These are phyloP conservation scores for Moesziomyces sp. DNA, from an alignment of 1,284 basidiomycete genomes.

Conservation along the genomic window DNA sequence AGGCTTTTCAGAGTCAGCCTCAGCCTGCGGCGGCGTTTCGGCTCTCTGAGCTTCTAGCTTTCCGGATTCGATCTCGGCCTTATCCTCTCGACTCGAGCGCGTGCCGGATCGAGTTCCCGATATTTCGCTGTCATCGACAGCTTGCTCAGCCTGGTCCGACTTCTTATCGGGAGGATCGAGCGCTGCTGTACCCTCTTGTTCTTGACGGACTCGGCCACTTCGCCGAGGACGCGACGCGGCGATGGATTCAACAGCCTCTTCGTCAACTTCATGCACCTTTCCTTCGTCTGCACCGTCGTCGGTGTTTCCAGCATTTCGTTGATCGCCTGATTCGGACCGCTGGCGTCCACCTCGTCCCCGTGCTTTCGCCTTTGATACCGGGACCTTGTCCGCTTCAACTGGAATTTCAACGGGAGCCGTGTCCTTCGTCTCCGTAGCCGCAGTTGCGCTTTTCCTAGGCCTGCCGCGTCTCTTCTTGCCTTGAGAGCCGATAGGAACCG, in stretches of 20 bases:
- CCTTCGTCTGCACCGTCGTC: background rate
- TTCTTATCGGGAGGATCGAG: background rate
- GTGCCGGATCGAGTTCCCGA: no score
- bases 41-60: background rate
- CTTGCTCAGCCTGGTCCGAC: background rate
- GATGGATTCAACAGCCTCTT: background rate
- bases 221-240: no score
- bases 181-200: background rate
- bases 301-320: no score
- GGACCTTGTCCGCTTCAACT: background rate
- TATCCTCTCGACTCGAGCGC: no score
- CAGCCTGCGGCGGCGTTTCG: background rate
- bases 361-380: background rate
- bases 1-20: background rate
- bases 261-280: background rate
- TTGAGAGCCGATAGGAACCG: background rate
- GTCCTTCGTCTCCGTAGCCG: background rate
- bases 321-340: background rate
- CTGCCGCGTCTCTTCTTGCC: conserved; percentile 20
- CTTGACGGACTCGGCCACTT: background rate
- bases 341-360: background rate
- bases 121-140: no score
- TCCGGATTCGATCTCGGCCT: background rate
- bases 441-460: conserved; percentile 14
- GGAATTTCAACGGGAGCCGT: background rate